A percentile compares a stretch with the other conserved stretches of the same genome.
phyloP scores from a whole-genome alignment of 257 asterid genomes.

The Ilex aquifolium region DNA sequence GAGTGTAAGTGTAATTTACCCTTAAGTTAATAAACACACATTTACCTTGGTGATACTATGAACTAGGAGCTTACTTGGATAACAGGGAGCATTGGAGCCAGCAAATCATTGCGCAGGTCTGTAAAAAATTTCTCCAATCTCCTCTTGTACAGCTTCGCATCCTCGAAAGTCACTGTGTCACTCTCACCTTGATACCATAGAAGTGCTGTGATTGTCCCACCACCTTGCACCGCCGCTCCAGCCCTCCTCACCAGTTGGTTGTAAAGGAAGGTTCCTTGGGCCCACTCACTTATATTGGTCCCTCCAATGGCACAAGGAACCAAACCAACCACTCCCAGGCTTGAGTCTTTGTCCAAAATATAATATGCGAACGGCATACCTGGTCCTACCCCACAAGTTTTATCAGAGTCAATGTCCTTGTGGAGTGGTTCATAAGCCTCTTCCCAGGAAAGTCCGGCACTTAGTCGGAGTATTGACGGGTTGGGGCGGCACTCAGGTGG shows the following conservation, averaged over 20 bases:
- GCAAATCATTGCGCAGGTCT: constrained; percentile 20
- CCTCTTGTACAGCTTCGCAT: constrained; percentile 19
- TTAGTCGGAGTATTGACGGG: constrained; percentile 19
- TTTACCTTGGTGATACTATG: too few relatives aligned
- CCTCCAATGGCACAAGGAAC: constrained; percentile 44
- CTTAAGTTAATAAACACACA: too few relatives aligned
- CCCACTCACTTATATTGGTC: constrained; percentile 28
- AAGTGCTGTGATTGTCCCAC: constrained; percentile 19
- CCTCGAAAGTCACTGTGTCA: constrained; percentile 5
- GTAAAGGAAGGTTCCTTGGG: constrained; percentile 21
- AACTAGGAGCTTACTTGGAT: constrained; percentile 16
- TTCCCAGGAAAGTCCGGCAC: constrained; percentile 21
- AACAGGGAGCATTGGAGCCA: constrained; percentile 13
- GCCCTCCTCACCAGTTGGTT: constrained; percentile 22
- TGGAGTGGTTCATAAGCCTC: constrained; percentile 35
- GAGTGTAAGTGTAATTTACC: too few relatives aligned
- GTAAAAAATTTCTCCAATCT: constrained; percentile 21
- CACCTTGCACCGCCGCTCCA: constrained; percentile 5
- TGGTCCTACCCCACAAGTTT: constrained; percentile 30
- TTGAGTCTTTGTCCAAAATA: constrained; percentile 8
- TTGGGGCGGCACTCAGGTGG: constrained; percentile 13
- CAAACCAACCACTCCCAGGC: constrained; percentile 19
- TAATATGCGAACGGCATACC: constrained; percentile 34
- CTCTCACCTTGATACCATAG: constrained; percentile 46
- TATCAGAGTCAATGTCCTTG: constrained; percentile 23